Evolutionary conservation across 1,284 basidiomycete genomes (phyloP), one percentile per base, ranked within the genome.

Genomic region (Spongiforma sp.): DNA sequence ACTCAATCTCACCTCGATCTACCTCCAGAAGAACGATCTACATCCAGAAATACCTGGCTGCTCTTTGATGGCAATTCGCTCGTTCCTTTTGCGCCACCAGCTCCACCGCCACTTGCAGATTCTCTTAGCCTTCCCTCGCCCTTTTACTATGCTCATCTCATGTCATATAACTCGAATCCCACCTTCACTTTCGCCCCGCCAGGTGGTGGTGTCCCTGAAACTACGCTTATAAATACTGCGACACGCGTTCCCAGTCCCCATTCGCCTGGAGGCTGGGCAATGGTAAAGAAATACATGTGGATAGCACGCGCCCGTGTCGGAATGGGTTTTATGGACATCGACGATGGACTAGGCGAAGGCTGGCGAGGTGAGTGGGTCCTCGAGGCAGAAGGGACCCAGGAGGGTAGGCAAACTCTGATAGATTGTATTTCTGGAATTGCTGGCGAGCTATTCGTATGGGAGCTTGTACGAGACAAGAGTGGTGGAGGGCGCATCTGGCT

Each of bases 291-390:
- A 68, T 86, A 84, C 70, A 81, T 82, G 67, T 92, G 90, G 90
- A 81, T 86, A 17, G 88, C 85, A 48, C 79, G 83, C 30, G 77
- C 74, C 2, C 89, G 55, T 73, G 78, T 68, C 66, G 84, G 67
- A 69, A 77, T 67, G 78, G 79, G 67, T 77, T 81, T 64, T 75
- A 70, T 63, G 69, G 73, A 68, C 69, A 69, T 69, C 67, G 75
- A 75, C 59, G 74, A 76, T 60, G 80, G 78, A 39, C 79, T 90
- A 39, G 89, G 88, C 15, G 82, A 84, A 28, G 90, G 89, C 1
- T 93, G 90, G 90, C 79, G 83, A 46, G 88, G 89, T 3, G 89
- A 91, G 67, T 93, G 90, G 91, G 79, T 91, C 32, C 79, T 93
- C 30, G 89, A 93, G 74, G 87, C 84, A 4, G 89, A 91, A 65